Percentiles rank a stretch among this genome's conserved stretches.
phyloP scores from a whole-genome alignment of 805 yeast genomes.

The Ogataea wickerhamii region DNA sequence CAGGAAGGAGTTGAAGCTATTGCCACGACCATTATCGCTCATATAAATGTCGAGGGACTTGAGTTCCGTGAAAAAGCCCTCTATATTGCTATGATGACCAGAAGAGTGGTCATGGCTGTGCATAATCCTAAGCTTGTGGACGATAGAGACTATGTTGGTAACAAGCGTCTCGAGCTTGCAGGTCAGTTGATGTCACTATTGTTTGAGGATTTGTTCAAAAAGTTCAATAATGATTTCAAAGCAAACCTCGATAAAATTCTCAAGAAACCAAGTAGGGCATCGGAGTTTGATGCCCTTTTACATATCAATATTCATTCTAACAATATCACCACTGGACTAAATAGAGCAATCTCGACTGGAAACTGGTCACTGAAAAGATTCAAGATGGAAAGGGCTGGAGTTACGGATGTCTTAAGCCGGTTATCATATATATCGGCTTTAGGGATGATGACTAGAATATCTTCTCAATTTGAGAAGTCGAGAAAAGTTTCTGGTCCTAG shows the following conservation, averaged over 20 bases:
- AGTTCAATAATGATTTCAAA: constrained; percentile 92
- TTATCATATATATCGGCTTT: constrained; percentile 89
- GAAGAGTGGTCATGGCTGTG: constrained; percentile 94
- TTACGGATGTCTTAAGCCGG: constrained; percentile 91
- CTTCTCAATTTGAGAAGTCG: constrained; percentile 98
- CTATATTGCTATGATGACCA: constrained; percentile 93
- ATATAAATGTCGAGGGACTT: constrained; percentile 73
- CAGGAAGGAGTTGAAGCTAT: constrained; percentile 97
- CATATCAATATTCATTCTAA: constrained; percentile 88
- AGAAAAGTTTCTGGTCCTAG: constrained; percentile 98
- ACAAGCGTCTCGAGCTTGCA: constrained; percentile 93
- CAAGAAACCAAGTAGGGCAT: constrained; percentile 90
- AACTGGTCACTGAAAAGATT: constrained; percentile 98
- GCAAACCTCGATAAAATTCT: constrained; percentile 90
- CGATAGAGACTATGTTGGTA: constrained; percentile 98
- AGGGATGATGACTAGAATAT: constrained; percentile 99
- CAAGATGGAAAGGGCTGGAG: constrained; percentile 99
- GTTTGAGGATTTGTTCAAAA: constrained; percentile 95
- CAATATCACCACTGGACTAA: constrained; percentile 89
- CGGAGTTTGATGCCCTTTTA: constrained; percentile 89
- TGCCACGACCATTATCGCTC: constrained; percentile 95
- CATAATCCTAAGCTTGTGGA: constrained; percentile 94
- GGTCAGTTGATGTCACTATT: constrained; percentile 94
- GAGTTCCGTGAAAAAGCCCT: constrained; percentile 93
- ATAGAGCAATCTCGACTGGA: constrained; percentile 96